A percentile compares a stretch with the other conserved stretches of the same genome.
Evolutionary conservation across 805 yeast species (phyloP).

Genomic region (Candida wancherniae): DNA sequence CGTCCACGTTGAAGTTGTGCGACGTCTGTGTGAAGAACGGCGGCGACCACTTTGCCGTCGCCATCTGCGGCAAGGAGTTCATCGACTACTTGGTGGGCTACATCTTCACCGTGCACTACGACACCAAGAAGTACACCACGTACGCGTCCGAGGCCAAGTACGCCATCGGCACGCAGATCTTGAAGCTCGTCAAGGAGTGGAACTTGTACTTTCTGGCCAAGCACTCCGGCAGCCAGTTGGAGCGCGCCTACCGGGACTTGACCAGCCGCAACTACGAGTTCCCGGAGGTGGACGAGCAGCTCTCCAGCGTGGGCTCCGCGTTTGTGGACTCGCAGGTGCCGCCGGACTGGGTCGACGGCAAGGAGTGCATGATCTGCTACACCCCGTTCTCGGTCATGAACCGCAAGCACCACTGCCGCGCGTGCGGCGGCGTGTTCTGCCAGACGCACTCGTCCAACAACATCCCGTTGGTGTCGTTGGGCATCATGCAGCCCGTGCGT

Average conservation of each 20-base stretch:
- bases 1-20: conserved; percentile 67
- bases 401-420: conserved; percentile 93
- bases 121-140: conserved; percentile 21
- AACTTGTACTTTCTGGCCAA: conserved; percentile 66
- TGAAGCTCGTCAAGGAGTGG: conserved; percentile 73
- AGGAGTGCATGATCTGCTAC: conserved; percentile 92
- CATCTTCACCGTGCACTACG: conserved; percentile 36
- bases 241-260: conserved; percentile 55
- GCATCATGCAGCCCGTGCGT: conserved; percentile 83
- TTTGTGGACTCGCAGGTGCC: conserved; percentile 88
- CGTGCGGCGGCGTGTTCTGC: conserved; percentile 94
- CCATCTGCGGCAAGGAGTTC: conserved; percentile 79
- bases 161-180: conserved; percentile 52
- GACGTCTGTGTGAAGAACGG: conserved; percentile 92
- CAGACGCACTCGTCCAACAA: conserved; percentile 76
- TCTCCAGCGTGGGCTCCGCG: conserved; percentile 29
- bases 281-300: conserved; percentile 40
- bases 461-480: conserved; percentile 72
- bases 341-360: conserved; percentile 96
- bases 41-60: conserved; percentile 77
- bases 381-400: conserved; percentile 72
- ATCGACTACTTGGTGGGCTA: conserved; percentile 67
- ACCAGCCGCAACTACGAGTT: conserved; percentile 61
- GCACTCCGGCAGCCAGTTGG: conserved; percentile 60
- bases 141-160: conserved; percentile 22